phyloP scores from a whole-genome alignment of 169 alveolate genomes.

The Nephromyces sp. region DNA sequence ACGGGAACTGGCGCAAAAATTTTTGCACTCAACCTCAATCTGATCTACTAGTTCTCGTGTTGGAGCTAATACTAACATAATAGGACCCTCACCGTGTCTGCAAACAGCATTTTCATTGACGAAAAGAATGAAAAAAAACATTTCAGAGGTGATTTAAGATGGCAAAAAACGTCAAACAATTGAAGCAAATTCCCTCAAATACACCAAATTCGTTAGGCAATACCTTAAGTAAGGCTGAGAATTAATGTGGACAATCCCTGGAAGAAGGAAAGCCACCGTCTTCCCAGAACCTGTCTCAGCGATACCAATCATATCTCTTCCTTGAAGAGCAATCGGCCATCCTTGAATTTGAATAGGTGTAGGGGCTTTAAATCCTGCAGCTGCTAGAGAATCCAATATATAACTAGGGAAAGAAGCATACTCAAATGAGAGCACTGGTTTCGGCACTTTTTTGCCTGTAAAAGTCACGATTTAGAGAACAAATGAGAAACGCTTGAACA shows the following conservation, averaged over 20 bases:
- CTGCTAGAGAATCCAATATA: constrained; percentile 65
- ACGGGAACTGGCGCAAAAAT: constrained; percentile 71
- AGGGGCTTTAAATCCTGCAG: constrained; percentile 78
- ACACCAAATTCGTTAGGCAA: neutral
- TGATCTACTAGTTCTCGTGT: constrained; percentile 97
- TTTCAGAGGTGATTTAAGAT: neutral
- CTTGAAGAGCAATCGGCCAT: constrained; percentile 84
- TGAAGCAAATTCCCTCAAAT: no score
- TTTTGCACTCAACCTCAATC: constrained; percentile 82
- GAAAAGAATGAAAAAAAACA: neutral
- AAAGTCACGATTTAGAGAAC: no score
- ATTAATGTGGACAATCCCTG: constrained; percentile 75
- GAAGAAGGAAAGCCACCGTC: constrained; percentile 83
- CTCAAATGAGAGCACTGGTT: constrained; percentile 78
- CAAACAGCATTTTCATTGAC: neutral
- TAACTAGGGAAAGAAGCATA: constrained; percentile 86
- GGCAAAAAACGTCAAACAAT: no score
- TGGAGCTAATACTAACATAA: constrained; percentile 94
- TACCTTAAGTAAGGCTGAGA: constrained; percentile 50
- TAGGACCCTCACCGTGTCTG: constrained; percentile 90
- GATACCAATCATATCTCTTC: constrained; percentile 87
- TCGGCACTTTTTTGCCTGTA: constrained; percentile 50
- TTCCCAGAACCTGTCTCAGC: constrained; percentile 93
- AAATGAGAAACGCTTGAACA: neutral
- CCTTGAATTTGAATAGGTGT: constrained; percentile 90